These are phyloP conservation scores for Aspergillus novoparasiticus DNA, from an alignment of 2,329 filamentous ascomycete species.

Conservation along the genomic window DNA sequence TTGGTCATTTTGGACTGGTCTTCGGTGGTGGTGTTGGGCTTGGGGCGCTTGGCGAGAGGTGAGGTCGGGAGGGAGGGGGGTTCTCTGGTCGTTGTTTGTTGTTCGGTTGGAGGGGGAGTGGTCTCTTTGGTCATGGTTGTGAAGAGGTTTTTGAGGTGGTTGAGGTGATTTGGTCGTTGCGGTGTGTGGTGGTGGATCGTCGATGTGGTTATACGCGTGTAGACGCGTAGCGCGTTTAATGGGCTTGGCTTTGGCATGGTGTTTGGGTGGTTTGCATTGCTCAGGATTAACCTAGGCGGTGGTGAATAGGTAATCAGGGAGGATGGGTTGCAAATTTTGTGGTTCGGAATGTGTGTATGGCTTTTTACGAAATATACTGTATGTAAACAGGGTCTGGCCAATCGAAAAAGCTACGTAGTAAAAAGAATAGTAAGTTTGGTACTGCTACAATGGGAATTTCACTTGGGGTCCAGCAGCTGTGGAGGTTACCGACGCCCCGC, in stretches of 20 bases:
- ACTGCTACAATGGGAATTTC: background rate
- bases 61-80: constrained; percentile 67
- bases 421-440: background rate
- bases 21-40: constrained; percentile 51
- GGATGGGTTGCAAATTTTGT: background rate
- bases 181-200: constrained; percentile 4
- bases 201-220: constrained; percentile 19
- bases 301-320: background rate
- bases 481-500: constrained; percentile 8
- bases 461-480: background rate
- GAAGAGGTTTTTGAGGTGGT: constrained; percentile 6
- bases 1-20: constrained; percentile 30
- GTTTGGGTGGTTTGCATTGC: constrained; percentile 16
- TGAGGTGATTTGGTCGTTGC: background rate
- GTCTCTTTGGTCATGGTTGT: constrained; percentile 47
- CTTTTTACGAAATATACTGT: background rate
- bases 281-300: background rate
- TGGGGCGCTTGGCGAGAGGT: constrained; percentile 78
- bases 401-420: background rate
- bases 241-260: constrained; percentile 17
- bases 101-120: constrained; percentile 29
- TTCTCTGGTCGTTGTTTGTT: constrained; percentile 39
- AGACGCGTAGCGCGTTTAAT: constrained; percentile 26
- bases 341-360: background rate
- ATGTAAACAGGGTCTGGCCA: background rate